These are phyloP conservation scores for Cymbopogon flexuosus DNA, from an alignment of 202 grass and related monocot genomes.

Conservation along the genomic window DNA sequence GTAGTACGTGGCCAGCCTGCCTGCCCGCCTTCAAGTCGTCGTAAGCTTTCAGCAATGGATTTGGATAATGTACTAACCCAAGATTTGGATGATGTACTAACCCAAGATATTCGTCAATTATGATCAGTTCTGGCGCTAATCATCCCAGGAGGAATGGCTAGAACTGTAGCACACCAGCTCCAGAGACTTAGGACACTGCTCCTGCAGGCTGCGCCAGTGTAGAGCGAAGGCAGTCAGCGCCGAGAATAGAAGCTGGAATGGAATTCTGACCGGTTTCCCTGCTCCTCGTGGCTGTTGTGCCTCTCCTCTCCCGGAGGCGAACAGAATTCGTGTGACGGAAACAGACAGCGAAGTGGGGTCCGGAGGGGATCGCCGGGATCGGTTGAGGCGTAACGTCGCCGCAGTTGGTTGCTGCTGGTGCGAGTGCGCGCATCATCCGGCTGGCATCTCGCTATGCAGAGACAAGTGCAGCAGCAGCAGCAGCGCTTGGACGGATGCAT, in stretches of 20 bases:
- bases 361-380: neutral
- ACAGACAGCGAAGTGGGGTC: neutral
- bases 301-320: neutral
- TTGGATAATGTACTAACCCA: neutral
- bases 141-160: neutral
- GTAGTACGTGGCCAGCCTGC: neutral
- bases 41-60: neutral
- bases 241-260: neutral
- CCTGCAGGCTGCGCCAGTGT: neutral
- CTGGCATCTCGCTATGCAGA: neutral
- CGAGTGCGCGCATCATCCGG: conserved; percentile 1
- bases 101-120: neutral
- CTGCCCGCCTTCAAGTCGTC: neutral
- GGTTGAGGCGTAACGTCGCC: conserved; percentile 26
- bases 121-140: neutral
- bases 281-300: neutral
- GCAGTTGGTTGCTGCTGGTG: conserved; percentile 19
- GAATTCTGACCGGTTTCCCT: neutral
- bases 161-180: neutral
- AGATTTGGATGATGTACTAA: neutral
- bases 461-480: neutral
- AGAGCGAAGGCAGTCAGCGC: neutral
- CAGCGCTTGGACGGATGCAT: too few species aligned
- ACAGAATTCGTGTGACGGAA: neutral
- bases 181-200: neutral